These are phyloP conservation scores for Zoysia matrella DNA, from an alignment of 202 grass and related monocot species.

Conservation along the genomic window DNA sequence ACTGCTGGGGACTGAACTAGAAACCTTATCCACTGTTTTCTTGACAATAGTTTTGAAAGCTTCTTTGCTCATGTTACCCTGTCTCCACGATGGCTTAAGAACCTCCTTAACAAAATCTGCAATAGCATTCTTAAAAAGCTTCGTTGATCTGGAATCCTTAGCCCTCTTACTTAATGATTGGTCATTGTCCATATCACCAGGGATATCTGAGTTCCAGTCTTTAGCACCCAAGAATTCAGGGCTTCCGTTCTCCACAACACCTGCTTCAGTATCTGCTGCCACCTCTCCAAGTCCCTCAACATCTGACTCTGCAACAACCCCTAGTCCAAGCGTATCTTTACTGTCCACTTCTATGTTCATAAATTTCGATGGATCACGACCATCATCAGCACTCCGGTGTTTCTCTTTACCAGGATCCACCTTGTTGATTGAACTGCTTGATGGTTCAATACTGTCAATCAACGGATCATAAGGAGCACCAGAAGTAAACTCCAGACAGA, in stretches of 20 bases:
- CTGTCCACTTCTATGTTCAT: conserved; percentile 62
- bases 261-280: conserved; percentile 71
- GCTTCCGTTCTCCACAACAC: conserved; percentile 80
- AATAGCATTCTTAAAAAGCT: conserved; percentile 87
- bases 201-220: conserved; percentile 65
- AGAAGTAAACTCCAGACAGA: conserved; percentile 44
- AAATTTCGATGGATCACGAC: conserved; percentile 45
- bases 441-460: conserved; percentile 88
- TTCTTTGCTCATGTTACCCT: conserved; percentile 97
- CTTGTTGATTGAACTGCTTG: conserved; percentile 71
- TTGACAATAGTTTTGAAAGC: conserved; percentile 96
- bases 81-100: conserved; percentile 90
- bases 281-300: conserved; percentile 81
- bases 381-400: conserved; percentile 44
- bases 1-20: conserved; percentile 69
- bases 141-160: conserved; percentile 86
- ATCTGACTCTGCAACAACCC: conserved; percentile 63
- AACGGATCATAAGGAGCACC: conserved; percentile 83
- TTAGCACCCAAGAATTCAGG: conserved; percentile 69
- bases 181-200: conserved; percentile 62
- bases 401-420: conserved; percentile 59
- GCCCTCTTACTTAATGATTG: conserved; percentile 62
- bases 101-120: conserved; percentile 98
- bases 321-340: conserved; percentile 58
- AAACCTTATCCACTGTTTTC: conserved; percentile 98